These are phyloP conservation scores for Metschnikowia sp. DNA, from an alignment of 805 yeast species.

Conservation along the genomic window DNA sequence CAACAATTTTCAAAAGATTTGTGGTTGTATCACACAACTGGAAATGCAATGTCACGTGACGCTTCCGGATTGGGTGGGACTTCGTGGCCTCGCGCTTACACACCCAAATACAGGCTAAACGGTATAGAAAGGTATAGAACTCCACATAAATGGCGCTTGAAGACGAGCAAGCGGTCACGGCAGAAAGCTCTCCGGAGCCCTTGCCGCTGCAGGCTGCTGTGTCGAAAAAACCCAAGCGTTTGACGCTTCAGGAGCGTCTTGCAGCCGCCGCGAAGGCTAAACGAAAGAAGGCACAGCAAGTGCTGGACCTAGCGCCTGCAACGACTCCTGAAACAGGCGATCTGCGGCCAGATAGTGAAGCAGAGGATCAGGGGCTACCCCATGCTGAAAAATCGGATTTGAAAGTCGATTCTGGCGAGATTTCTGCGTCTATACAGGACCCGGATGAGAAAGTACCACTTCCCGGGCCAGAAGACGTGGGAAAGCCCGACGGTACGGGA, in stretches of 20 bases:
- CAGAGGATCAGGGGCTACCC: neutral
- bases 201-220: neutral
- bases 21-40: too few species aligned
- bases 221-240: constrained; percentile 46
- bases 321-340: neutral
- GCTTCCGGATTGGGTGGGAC: too few species aligned
- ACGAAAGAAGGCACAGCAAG: constrained; percentile 19
- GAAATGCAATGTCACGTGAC: too few species aligned
- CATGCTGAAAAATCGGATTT: neutral
- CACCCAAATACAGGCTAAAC: neutral
- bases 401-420: neutral
- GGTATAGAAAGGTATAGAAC: neutral
- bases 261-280: constrained; percentile 71
- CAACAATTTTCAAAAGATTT: too few species aligned
- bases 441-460: neutral
- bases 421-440: too few species aligned
- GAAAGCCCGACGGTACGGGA: neutral
- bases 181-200: constrained; percentile 2
- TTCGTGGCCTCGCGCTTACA: neutral
- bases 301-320: neutral
- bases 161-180: neutral
- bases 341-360: neutral
- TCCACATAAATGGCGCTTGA: constrained; percentile 2
- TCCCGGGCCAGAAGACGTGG: neutral
- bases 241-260: constrained; percentile 80